Evolutionary conservation across 1,284 basidiomycete genomes (phyloP).

Genomic region (Anthracocystis panici-leucophaei): DNA sequence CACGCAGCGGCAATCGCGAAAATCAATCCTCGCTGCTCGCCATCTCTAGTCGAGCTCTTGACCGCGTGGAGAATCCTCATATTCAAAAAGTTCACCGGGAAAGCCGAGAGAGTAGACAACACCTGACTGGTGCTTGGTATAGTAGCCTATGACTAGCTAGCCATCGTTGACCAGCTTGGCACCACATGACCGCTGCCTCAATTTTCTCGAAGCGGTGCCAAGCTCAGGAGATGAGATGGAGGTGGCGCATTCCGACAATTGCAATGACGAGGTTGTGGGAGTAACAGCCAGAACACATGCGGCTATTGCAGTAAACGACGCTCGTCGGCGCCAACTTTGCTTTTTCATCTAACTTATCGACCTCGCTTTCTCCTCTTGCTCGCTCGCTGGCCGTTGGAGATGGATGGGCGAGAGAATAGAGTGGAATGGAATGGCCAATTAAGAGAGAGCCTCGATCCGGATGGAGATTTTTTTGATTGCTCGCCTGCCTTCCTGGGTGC

Average conservation of each 20-base stretch:
- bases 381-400: neutral
- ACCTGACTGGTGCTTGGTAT: neutral
- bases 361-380: neutral
- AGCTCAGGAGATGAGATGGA: neutral
- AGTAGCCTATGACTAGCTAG: neutral
- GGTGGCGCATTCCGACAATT: constrained; percentile 6
- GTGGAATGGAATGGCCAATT: neutral
- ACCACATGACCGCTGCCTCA: neutral
- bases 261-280: neutral
- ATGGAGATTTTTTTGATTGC: constrained; percentile 10
- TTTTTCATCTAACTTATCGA: no score
- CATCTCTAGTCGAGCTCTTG: neutral
- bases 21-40: constrained; percentile 1
- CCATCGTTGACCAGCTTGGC: neutral
- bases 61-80: neutral
- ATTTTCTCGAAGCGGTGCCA: neutral
- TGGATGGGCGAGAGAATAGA: neutral
- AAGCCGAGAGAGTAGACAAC: neutral
- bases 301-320: neutral
- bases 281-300: constrained; percentile 2
- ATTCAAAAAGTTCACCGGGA: neutral
- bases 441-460: constrained; percentile 21
- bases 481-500: constrained; percentile 17
- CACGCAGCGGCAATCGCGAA: constrained; percentile 3
- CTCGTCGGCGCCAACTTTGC: no score